phyloP scores from a whole-genome alignment of 441 rosid species.

The Gossypium gossypioides region DNA sequence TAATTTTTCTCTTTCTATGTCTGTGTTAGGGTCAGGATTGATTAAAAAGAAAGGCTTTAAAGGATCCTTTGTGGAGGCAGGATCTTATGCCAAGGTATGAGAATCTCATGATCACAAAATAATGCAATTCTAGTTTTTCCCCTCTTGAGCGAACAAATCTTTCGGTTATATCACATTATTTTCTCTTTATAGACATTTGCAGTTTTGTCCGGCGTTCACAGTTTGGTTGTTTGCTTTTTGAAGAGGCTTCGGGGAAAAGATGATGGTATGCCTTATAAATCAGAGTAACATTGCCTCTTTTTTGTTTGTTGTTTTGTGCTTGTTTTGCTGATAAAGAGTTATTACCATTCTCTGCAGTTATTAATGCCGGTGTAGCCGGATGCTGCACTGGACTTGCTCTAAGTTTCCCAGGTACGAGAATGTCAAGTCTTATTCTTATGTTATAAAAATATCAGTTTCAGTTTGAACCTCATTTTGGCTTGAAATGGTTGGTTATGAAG shows the following conservation, averaged over 20 bases:
- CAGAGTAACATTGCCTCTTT: neutral
- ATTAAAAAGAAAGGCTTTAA: conserved; percentile 64
- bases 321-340: neutral
- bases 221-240: conserved; percentile 81
- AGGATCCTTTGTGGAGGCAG: conserved; percentile 71
- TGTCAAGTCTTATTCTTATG: neutral
- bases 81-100: conserved; percentile 73
- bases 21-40: conserved; percentile 64
- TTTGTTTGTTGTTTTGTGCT: neutral
- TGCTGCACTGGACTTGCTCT: conserved; percentile 90
- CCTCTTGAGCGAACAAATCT: neutral
- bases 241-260: conserved; percentile 84
- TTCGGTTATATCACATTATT: neutral
- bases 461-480: neutral
- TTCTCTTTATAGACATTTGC: conserved; percentile 55
- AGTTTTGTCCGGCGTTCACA: conserved; percentile 73
- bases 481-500: conserved; percentile 28
- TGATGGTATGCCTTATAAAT: conserved; percentile 49
- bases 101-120: neutral
- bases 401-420: conserved; percentile 68
- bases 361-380: conserved; percentile 87
- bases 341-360: conserved; percentile 35
- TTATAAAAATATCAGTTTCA: neutral
- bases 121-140: neutral
- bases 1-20: neutral